Evolutionary conservation across 805 yeast genomes (phyloP), one percentile per base, ranked within the genome.

Genomic region (Sporopachydermia lactativora): DNA sequence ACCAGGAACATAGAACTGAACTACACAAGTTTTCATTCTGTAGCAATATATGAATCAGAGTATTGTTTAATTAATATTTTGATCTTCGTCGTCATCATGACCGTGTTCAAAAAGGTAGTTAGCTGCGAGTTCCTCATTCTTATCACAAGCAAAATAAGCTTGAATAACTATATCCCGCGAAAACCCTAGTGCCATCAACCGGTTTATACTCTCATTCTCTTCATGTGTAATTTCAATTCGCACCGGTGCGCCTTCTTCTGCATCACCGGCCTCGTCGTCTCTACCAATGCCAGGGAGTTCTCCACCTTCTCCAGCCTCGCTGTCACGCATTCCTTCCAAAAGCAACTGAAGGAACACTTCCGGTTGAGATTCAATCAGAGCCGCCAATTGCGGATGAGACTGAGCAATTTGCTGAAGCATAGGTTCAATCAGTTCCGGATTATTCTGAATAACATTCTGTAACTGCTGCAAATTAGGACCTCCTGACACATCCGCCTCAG

Each of bases 141-240:
- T 89, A 54, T 92, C 98, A 61, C 98, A 92, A 35, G 97, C 97
- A 70, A 92, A 78, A 64, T 84, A 92, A 19, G 94, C 95, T 65
- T 88, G 95, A 45, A 86, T 75, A 37, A 83, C 98, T 43, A 81
- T 65, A 49, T 78, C 71, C 49, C 95, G 73, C 49, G 85, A 95
- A 53, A 92, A 92, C 0, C 98, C 98, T 48, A 92, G 69, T 60
- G 82, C 96, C 58, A 94, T 81, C 48, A 92, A 70, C 56, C 98
- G 75, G 47, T 71, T 70, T 48, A 92, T 83, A n/a, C 97, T 95
- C 45, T 70, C 83, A 54, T 81, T 80, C 55, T 92, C 98, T 51
- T 77, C 92, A 42, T 73, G 77, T 4, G 95, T 73, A 43, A 92
- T 63, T 47, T 66, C 69, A 45, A 83, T 71, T 49, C 71, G 71